A percentile compares a stretch with the other conserved stretches of the same genome.
These are phyloP conservation scores for Schwanniomyces pseudopolymorphus DNA, from an alignment of 805 yeast species.

Conservation along the genomic window DNA sequence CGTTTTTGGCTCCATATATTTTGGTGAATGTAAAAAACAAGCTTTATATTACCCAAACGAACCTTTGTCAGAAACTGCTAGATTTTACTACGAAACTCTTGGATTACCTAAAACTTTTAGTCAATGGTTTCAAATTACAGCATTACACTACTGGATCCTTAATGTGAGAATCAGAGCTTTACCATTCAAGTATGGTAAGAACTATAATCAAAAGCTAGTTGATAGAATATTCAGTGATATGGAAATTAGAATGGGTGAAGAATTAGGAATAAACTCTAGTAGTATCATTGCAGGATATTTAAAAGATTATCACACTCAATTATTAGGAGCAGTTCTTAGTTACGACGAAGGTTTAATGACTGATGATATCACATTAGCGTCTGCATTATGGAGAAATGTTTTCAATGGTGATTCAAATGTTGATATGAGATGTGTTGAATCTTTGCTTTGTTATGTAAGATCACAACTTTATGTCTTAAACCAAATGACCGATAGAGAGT, in stretches of 20 bases:
- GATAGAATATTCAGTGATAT: slow-evolving; percentile 89
- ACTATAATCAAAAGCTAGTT: slow-evolving; percentile 87
- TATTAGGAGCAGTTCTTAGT: slow-evolving; percentile 84
- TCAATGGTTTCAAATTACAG: slow-evolving; percentile 95
- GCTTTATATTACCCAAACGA: slow-evolving; percentile 77
- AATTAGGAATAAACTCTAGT: slow-evolving; percentile 79
- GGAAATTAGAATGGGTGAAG: slow-evolving; percentile 81
- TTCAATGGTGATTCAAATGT: slow-evolving; percentile 82
- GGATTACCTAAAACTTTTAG: slow-evolving; percentile 83
- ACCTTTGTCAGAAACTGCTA: slow-evolving; percentile 68
- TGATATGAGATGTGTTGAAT: slow-evolving; percentile 82
- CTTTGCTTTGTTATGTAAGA: slow-evolving; percentile 85
- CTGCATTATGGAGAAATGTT: slow-evolving; percentile 86
- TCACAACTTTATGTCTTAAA: slow-evolving; percentile 85
- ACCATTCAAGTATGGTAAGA: slow-evolving; percentile 86
- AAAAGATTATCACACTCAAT: slow-evolving; percentile 86
- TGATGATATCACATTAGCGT: slow-evolving; percentile 74
- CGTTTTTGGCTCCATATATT: slow-evolving; percentile 85
- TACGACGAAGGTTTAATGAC: slow-evolving; percentile 90
- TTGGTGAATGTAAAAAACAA: slow-evolving; percentile 83
- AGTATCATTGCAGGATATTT: slow-evolving; percentile 81
- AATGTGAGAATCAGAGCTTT: slow-evolving; percentile 94
- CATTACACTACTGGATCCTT: slow-evolving; percentile 89
- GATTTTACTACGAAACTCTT: slow-evolving; percentile 81
- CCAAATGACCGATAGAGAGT: slow-evolving; percentile 85